A percentile compares a stretch with the other conserved stretches of the same genome.
These are phyloP conservation scores for Sporisorium exsertum DNA, from an alignment of 1,284 basidiomycete genomes.

Conservation along the genomic window DNA sequence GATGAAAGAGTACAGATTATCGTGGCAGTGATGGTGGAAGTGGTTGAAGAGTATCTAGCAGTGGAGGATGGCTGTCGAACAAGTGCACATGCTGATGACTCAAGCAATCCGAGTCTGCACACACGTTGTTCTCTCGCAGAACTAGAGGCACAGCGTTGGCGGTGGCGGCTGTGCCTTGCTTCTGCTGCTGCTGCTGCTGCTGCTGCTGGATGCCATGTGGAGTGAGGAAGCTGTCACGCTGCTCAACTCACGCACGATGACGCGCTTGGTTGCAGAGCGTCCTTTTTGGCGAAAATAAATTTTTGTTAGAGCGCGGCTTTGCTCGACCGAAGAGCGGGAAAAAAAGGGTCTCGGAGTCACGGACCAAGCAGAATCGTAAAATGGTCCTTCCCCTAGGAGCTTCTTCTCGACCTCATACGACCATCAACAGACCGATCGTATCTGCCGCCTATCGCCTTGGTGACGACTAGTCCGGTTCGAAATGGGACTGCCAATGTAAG, in stretches of 20 bases:
- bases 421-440: background rate
- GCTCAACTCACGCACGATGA: constrained; percentile 24
- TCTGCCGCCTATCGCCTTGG: background rate
- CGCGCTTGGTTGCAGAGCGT: constrained; percentile 1
- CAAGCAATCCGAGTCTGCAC: background rate
- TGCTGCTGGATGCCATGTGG: background rate
- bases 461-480: background rate
- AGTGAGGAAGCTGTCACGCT: background rate
- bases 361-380: background rate
- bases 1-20: too few species aligned
- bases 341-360: background rate
- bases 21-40: background rate
- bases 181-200: background rate
- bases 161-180: background rate
- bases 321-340: background rate
- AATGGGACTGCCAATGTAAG: constrained; percentile 50
- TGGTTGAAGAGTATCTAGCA: background rate
- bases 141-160: too few species aligned
- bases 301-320: background rate
- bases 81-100: background rate
- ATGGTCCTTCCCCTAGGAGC: constrained; percentile 4
- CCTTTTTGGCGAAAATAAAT: background rate
- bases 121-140: background rate
- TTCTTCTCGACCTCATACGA: background rate
- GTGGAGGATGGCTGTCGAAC: background rate